These are phyloP conservation scores for Skeletonema tropicum DNA, from an alignment of 108 stramenopile genomes.

Conservation along the genomic window DNA sequence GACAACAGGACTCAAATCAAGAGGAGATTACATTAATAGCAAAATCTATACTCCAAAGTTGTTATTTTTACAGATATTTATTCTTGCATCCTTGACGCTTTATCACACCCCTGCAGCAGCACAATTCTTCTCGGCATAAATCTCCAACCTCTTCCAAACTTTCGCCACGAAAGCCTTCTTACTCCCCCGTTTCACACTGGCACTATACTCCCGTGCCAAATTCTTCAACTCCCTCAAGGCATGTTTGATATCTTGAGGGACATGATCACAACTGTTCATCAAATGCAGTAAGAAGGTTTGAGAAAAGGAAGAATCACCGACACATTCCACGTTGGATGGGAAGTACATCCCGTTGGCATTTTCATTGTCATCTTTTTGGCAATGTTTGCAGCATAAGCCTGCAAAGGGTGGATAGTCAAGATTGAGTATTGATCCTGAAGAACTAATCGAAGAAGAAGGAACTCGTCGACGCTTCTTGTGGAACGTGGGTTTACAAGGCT, in stretches of 20 bases:
- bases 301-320: slow-evolving; percentile 8
- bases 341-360: slow-evolving; percentile 11
- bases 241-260: not conserved
- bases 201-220: not conserved
- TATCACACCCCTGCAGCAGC: not conserved
- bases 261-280: slow-evolving; percentile 5
- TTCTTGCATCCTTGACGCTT: not conserved
- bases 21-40: not conserved
- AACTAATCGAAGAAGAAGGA: not conserved
- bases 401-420: not conserved
- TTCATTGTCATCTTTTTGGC: not conserved
- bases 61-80: not conserved
- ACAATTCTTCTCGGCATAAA: not conserved
- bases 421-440: not conserved
- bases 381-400: slow-evolving; percentile 13
- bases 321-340: not conserved
- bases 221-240: slow-evolving; percentile 7
- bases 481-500: not conserved
- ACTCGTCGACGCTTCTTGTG: not conserved
- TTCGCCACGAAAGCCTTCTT: slow-evolving; percentile 7
- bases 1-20: too few species aligned
- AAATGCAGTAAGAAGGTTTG: slow-evolving; percentile 14
- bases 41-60: not conserved
- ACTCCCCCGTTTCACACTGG: not conserved
- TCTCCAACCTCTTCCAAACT: slow-evolving; percentile 3